Evolutionary conservation across 768 basidiomycete genomes (phyloP), one percentile per base, ranked within the genome.

Genomic region (Leucocoprinus birnbaumii): DNA sequence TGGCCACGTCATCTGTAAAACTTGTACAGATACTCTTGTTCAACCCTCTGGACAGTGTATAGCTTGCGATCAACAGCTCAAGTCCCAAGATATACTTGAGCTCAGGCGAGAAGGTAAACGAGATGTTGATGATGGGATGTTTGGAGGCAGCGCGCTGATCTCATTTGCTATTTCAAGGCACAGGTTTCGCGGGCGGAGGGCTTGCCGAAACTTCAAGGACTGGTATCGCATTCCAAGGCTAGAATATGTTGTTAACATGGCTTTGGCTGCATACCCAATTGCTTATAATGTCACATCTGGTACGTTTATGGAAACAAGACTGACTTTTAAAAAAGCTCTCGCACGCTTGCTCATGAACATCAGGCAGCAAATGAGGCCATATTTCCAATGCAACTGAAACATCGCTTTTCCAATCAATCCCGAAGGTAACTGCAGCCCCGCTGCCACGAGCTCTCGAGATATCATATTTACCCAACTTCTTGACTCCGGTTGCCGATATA

Each of bases 171-270:
- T 52, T 34, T 42, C 40, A 52, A 93, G 91, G 92, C 22, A 98
- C 95, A 9, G 94, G 95, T 0, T 98, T 91, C 65, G 94, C 95
- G 7, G 89, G 91, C 51, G 94, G 95, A n/a, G 95, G 95, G 5
- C 70, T 93, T 60, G 92, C 94, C n/a, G 92, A 96, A 71, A 88
- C 89, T 0, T 85, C 82, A 35, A 87, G 82, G 66, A 76, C 75
- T 25, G 93, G 92, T 1, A 72, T 92, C 11, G 87, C 92, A 0
- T 96, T 98, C 74, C 92, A 95, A 65, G 92, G 91, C 41, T 94
- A 63, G 49, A 22, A 22, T 31, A 14, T 18, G 37, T 22, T 13
- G 11, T 54, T 38, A 10, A 10, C 38, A 5, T 31, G 5, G 31
- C 31, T 11, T 5, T 11, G 5, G 11, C 31, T 11, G 11, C 6